Evolutionary conservation across 2,329 filamentous ascomycete species (phyloP).

Genomic region (Trichoderma guizhouense): DNA sequence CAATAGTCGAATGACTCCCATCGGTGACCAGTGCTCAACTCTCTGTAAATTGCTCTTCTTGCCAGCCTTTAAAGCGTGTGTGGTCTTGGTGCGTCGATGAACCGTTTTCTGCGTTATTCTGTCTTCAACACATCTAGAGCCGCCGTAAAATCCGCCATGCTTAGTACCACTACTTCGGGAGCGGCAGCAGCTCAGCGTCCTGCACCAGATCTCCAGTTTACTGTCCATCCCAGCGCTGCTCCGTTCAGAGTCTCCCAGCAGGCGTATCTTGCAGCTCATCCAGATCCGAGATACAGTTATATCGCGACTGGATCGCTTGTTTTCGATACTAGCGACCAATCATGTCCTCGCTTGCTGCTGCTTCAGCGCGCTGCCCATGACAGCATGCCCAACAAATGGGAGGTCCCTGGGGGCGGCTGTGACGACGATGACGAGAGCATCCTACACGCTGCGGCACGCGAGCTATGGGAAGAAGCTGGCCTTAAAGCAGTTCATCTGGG

Average conservation of each 20-base stretch:
- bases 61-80: not conserved
- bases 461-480: not conserved
- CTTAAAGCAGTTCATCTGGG: not conserved
- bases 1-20: not conserved
- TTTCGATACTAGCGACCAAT: not conserved
- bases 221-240: not conserved
- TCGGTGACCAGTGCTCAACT: not conserved
- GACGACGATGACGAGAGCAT: not conserved
- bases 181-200: not conserved
- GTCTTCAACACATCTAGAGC: not conserved
- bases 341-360: not conserved
- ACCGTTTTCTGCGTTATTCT: not conserved
- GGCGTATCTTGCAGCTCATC: not conserved
- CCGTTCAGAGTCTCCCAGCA: not conserved
- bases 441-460: not conserved
- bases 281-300: not conserved
- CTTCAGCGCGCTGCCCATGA: not conserved
- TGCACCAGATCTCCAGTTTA: not conserved
- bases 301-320: not conserved
- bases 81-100: accelerated
- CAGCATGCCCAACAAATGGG: not conserved
- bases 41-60: accelerated
- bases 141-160: not conserved
- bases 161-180: not conserved
- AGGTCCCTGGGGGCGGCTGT: not conserved